These are phyloP conservation scores for Aspergillus sp. DNA, from an alignment of 2,329 filamentous ascomycete species.

Conservation along the genomic window DNA sequence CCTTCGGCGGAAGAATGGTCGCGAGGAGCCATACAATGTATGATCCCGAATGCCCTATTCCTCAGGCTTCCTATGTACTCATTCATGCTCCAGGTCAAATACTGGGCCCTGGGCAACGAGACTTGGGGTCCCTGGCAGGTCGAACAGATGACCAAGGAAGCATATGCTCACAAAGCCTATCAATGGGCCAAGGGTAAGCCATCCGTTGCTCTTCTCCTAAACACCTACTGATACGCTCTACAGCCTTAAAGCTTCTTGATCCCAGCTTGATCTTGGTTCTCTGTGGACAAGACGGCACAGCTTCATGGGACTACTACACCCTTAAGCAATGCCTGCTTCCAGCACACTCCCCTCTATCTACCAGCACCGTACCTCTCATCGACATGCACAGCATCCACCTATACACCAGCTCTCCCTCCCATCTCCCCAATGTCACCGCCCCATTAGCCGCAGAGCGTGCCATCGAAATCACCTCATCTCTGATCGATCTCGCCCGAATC, in stretches of 20 bases:
- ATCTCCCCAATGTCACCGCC: constrained; percentile 60
- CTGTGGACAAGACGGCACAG: constrained; percentile 70
- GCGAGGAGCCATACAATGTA: constrained; percentile 72
- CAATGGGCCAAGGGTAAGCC: constrained; percentile 59
- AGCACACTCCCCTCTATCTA: constrained; percentile 44
- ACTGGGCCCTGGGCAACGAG: constrained; percentile 83
- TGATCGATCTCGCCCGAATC: constrained; percentile 73
- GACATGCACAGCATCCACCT: constrained; percentile 82
- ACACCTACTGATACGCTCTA: constrained; percentile 1
- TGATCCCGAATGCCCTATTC: neutral
- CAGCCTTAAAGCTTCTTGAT: constrained; percentile 53
- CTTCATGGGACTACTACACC: constrained; percentile 72
- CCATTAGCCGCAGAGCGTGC: constrained; percentile 71
- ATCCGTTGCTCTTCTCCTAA: neutral
- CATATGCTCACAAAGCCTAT: constrained; percentile 59
- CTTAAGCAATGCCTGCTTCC: constrained; percentile 67
- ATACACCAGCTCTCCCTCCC: constrained; percentile 65
- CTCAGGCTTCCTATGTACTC: neutral
- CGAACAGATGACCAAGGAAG: constrained; percentile 60
- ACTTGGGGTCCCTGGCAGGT: constrained; percentile 64
- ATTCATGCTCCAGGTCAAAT: constrained; percentile 59
- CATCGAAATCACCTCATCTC: constrained; percentile 66
- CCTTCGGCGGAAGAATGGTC: constrained; percentile 72
- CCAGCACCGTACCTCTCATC: constrained; percentile 53
- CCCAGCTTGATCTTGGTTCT: constrained; percentile 70